phyloP scores from a whole-genome alignment of 1,284 basidiomycete species.

The Boletus smithii region DNA sequence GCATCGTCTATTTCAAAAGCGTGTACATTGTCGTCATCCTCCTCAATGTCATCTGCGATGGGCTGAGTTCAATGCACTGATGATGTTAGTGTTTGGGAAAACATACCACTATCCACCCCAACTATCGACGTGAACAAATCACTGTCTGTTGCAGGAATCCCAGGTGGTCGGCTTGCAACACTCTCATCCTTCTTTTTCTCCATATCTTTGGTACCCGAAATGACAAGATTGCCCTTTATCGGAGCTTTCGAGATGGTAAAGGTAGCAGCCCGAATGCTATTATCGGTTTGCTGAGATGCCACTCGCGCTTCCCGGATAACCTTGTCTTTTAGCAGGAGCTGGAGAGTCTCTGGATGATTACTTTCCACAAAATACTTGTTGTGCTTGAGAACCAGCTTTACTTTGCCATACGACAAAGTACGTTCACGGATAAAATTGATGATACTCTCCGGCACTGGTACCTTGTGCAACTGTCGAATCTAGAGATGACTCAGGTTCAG shows the following conservation, averaged over 20 bases:
- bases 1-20: conserved; percentile 91
- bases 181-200: conserved; percentile 63
- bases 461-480: conserved; percentile 43
- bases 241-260: conserved; percentile 84
- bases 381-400: conserved; percentile 94
- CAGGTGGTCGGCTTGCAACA: conserved; percentile 36
- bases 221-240: conserved; percentile 74
- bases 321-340: conserved; percentile 80
- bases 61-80: conserved; percentile 7
- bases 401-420: conserved; percentile 93
- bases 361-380: conserved; percentile 97
- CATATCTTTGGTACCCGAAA: conserved; percentile 77
- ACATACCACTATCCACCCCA: conserved; percentile 81
- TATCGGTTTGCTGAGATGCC: conserved; percentile 57
- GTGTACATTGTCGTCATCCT: conserved; percentile 94
- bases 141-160: conserved; percentile 48
- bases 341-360: conserved; percentile 86
- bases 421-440: conserved; percentile 84
- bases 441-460: conserved; percentile 85
- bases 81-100: neutral
- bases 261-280: conserved; percentile 71
- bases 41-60: conserved; percentile 83
- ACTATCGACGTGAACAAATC: conserved; percentile 89
- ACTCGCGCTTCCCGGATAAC: conserved; percentile 82
- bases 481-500: neutral